These are phyloP conservation scores for Podospora pseudocomata DNA, from an alignment of 495 filamentous ascomycete species.

Conservation along the genomic window DNA sequence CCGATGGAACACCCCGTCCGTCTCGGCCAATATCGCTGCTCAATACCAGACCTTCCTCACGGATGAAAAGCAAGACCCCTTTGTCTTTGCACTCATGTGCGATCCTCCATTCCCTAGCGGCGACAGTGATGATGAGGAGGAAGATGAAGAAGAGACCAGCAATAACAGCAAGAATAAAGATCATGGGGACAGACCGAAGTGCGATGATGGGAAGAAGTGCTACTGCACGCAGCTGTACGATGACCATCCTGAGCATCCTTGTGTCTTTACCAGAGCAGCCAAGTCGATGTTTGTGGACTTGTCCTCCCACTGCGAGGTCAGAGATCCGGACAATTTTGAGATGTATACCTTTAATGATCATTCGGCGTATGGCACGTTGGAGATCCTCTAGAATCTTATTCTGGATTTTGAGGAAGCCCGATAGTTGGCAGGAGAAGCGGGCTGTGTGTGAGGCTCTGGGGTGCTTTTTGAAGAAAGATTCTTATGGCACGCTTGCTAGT, in stretches of 20 bases:
- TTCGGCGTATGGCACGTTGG: slow-evolving; percentile 31
- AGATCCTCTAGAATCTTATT: slow-evolving; percentile 37
- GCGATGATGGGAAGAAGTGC: slow-evolving; percentile 34
- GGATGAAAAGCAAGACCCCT: slow-evolving; percentile 29
- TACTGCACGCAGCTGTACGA: slow-evolving; percentile 37
- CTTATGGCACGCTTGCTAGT: not conserved
- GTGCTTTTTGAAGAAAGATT: slow-evolving; percentile 15
- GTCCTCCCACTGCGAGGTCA: slow-evolving; percentile 21
- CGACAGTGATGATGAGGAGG: slow-evolving; percentile 28
- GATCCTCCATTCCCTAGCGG: slow-evolving; percentile 19
- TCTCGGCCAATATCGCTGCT: slow-evolving; percentile 39
- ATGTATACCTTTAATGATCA: slow-evolving; percentile 43
- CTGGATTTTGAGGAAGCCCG: slow-evolving; percentile 38
- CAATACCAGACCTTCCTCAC: slow-evolving; percentile 27
- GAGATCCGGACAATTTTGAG: slow-evolving; percentile 34
- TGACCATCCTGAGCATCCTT: slow-evolving; percentile 43
- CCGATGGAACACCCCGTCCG: slow-evolving; percentile 41
- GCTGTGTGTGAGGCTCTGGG: slow-evolving; percentile 33
- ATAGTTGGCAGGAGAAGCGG: slow-evolving; percentile 36
- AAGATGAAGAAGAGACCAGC: slow-evolving; percentile 15
- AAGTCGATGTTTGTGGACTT: slow-evolving; percentile 25
- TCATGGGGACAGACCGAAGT: slow-evolving; percentile 12
- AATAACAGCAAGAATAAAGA: slow-evolving; percentile 12
- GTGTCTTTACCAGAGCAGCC: slow-evolving; percentile 37
- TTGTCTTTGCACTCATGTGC: slow-evolving; percentile 36